Percentiles rank a stretch among this genome's conserved stretches.
phyloP scores from a whole-genome alignment of 2,329 filamentous ascomycete species.

The Periglandula ipomoeae region DNA sequence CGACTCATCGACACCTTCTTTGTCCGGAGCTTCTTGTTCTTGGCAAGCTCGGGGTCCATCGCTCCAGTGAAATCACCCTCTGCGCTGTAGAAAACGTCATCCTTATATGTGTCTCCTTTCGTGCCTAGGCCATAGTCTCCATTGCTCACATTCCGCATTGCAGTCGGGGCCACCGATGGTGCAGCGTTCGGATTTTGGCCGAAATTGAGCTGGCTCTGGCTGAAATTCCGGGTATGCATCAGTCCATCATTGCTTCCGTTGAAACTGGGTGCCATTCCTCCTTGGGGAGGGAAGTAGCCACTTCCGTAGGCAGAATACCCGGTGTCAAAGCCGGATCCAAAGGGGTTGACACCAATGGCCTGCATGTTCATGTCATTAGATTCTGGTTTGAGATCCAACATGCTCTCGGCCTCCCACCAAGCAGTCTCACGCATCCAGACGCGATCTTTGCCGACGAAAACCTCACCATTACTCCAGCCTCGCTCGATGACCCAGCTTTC shows the following conservation, averaged over 20 bases:
- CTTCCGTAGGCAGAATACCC: slow-evolving; percentile 59
- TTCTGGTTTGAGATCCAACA: slow-evolving; percentile 78
- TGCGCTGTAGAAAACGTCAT: slow-evolving; percentile 64
- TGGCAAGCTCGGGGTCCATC: slow-evolving; percentile 69
- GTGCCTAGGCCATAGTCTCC: slow-evolving; percentile 85
- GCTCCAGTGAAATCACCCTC: slow-evolving; percentile 60
- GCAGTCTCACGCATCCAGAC: slow-evolving; percentile 91
- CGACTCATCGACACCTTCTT: slow-evolving; percentile 54
- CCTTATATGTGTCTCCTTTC: slow-evolving; percentile 74
- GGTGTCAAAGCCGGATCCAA: slow-evolving; percentile 48
- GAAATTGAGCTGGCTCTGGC: slow-evolving; percentile 45
- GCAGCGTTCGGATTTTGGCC: slow-evolving; percentile 29
- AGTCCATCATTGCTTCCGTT: slow-evolving; percentile 67
- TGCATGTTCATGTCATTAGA: slow-evolving; percentile 27
- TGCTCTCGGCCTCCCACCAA: slow-evolving; percentile 97
- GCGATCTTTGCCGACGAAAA: slow-evolving; percentile 80
- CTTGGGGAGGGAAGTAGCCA: slow-evolving; percentile 61
- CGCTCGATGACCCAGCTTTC: slow-evolving; percentile 91
- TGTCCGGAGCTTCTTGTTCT: slow-evolving; percentile 67
- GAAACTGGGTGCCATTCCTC: slow-evolving; percentile 49
- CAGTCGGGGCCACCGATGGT: slow-evolving; percentile 53
- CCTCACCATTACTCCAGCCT: slow-evolving; percentile 97
- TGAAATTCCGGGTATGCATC: slow-evolving; percentile 47
- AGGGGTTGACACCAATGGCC: slow-evolving; percentile 36
- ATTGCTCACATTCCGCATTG: slow-evolving; percentile 45